Evolutionary conservation across 768 basidiomycete genomes (phyloP).

Genomic region (Termitomyces bulborhizus): DNA sequence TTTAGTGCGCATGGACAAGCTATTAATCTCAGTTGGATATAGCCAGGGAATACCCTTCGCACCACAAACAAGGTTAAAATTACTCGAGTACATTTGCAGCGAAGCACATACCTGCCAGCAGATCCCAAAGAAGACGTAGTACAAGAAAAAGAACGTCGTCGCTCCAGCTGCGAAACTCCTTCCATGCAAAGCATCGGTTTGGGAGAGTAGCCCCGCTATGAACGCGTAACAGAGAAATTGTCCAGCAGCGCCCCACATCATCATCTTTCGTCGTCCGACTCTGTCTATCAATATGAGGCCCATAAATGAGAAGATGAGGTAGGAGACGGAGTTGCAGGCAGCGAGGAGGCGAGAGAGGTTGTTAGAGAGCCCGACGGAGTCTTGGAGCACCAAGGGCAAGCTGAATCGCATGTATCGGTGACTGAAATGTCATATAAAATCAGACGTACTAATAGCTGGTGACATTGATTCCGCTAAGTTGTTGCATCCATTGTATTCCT

Average conservation of each 20-base stretch:
- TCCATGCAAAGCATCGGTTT: conserved; percentile 23
- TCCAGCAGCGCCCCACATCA: conserved; percentile 50
- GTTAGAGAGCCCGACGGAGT: conserved; percentile 46
- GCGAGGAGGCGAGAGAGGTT: conserved; percentile 41
- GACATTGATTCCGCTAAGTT: conserved; percentile 45
- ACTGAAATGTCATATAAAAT: not conserved
- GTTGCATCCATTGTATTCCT: conserved; percentile 50
- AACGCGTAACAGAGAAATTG: conserved; percentile 42
- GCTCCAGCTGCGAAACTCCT: conserved; percentile 34
- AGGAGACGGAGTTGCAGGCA: conserved; percentile 46
- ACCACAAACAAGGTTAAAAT: not conserved
- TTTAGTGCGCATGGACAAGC: conserved; percentile 42
- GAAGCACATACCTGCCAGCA: conserved; percentile 39
- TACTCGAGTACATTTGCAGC: not conserved
- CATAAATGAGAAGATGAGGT: conserved; percentile 40
- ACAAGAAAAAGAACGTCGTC: conserved; percentile 44
- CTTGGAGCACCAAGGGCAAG: conserved; percentile 41
- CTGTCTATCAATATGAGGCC: conserved; percentile 42
- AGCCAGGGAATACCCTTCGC: conserved; percentile 43
- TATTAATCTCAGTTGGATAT: conserved; percentile 47
- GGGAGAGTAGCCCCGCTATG: conserved; percentile 36
- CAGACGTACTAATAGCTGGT: conserved; percentile 42
- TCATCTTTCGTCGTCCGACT: conserved; percentile 41
- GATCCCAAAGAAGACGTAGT: conserved; percentile 46
- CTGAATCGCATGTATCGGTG: not conserved